These are phyloP conservation scores for Magnusiomyces tetraspermus DNA, from an alignment of 1,139 yeast species.

Conservation along the genomic window DNA sequence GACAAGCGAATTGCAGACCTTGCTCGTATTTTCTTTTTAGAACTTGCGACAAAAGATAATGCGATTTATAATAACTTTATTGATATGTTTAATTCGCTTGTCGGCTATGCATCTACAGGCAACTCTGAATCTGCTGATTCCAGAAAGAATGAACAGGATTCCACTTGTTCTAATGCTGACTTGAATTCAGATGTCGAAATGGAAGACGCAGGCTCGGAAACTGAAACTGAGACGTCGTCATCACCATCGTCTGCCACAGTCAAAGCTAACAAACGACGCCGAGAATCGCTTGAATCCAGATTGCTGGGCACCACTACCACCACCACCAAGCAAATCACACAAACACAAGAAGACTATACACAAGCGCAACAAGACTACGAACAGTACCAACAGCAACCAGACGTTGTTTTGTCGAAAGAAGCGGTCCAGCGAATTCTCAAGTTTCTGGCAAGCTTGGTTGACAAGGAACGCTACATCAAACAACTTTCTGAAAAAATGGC, in stretches of 20 bases:
- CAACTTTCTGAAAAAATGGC: conserved; percentile 74
- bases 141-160: too few species aligned
- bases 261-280: too few species aligned
- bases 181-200: background rate
- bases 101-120: background rate
- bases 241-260: too few species aligned
- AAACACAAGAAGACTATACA: too few species aligned
- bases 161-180: too few species aligned
- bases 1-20: conserved; percentile 85
- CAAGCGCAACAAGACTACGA: too few species aligned
- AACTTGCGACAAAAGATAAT: conserved; percentile 89
- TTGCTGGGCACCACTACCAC: background rate
- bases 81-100: conserved; percentile 56
- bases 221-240: background rate
- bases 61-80: conserved; percentile 95
- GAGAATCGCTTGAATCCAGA: too few species aligned
- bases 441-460: conserved; percentile 74
- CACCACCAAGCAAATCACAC: background rate
- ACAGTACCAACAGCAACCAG: too few species aligned
- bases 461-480: conserved; percentile 83
- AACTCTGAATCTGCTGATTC: background rate
- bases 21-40: conserved; percentile 86
- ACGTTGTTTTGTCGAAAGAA: conserved; percentile 34
- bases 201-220: background rate
- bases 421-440: conserved; percentile 71